Conservation (phyloP, 257 asterid genomes). For the Agastache rugosa region DNA sequence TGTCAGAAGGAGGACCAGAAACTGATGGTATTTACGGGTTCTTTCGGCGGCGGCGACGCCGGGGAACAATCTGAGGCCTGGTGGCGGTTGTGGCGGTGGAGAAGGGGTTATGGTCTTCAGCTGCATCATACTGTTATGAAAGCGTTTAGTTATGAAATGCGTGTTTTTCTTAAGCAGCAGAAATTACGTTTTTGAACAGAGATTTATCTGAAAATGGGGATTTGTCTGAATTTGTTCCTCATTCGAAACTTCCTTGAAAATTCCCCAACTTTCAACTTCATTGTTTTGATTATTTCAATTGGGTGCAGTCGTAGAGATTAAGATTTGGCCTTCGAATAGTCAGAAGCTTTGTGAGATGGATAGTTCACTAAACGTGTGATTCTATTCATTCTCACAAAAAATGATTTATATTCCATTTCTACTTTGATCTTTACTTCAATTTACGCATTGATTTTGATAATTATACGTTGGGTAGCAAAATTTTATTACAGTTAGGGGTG, state of each 20-base stretch:
- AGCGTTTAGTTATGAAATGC: background rate
- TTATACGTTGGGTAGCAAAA: too few relatives aligned
- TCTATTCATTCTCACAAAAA: too few relatives aligned
- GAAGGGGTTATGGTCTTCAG: constrained; percentile 43
- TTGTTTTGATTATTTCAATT: background rate
- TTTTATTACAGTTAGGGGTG: too few relatives aligned
- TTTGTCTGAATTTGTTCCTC: background rate
- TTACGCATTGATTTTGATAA: too few relatives aligned
- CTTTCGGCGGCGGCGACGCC: constrained; percentile 56
- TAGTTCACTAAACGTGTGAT: too few relatives aligned
- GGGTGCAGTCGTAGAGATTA: constrained; percentile 13
- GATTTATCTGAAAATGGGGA: background rate
- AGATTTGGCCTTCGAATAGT: constrained; percentile 22
- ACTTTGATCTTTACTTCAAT: too few relatives aligned
- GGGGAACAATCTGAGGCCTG: constrained; percentile 69
- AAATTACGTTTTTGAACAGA: background rate
- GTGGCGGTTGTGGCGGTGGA: constrained; percentile 57
- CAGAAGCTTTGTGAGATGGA: background rate
- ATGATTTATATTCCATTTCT: too few relatives aligned
- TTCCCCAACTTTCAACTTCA: background rate
- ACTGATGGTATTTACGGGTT: constrained; percentile 61
- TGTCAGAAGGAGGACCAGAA: constrained; percentile 70
- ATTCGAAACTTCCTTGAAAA: background rate
- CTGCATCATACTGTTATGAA: constrained; percentile 49
- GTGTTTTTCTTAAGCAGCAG: background rate